Evolutionary conservation across 176 grass and related monocot species (phyloP).

Genomic region (Oryza coarctata): DNA sequence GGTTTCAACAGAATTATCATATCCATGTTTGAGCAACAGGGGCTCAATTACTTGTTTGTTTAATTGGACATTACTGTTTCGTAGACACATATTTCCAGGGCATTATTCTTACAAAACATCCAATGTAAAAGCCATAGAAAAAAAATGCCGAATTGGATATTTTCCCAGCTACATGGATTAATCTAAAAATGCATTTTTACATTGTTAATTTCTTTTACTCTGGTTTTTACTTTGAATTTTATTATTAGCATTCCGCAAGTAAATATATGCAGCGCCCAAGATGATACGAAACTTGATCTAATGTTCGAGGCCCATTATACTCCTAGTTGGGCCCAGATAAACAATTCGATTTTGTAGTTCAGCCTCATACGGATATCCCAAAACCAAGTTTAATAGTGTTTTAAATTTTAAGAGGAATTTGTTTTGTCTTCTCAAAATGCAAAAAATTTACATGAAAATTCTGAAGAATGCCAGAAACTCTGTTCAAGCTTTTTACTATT

Average conservation of each 20-base stretch:
- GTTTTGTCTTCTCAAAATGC: neutral
- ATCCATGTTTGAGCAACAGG: neutral
- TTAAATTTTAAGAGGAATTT: neutral
- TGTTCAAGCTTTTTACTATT: no score
- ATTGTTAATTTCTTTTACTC: neutral
- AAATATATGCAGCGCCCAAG: neutral
- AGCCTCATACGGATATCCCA: neutral
- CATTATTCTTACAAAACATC: neutral
- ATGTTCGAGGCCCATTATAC: neutral
- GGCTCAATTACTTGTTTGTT: neutral
- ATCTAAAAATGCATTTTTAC: neutral
- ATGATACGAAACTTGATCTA: neutral
- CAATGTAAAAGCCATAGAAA: neutral
- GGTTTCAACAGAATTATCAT: conserved; percentile 5
- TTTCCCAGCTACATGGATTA: neutral
- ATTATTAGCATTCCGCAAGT: neutral
- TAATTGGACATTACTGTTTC: neutral
- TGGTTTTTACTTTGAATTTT: neutral
- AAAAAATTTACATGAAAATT: neutral
- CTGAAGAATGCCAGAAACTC: neutral
- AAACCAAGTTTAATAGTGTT: neutral
- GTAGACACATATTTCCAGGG: neutral
- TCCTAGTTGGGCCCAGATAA: neutral
- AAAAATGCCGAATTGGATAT: neutral
- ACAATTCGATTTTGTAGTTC: neutral